phyloP scores from a whole-genome alignment of 1,139 yeast genomes.

The Nakaseomyces sp. region DNA sequence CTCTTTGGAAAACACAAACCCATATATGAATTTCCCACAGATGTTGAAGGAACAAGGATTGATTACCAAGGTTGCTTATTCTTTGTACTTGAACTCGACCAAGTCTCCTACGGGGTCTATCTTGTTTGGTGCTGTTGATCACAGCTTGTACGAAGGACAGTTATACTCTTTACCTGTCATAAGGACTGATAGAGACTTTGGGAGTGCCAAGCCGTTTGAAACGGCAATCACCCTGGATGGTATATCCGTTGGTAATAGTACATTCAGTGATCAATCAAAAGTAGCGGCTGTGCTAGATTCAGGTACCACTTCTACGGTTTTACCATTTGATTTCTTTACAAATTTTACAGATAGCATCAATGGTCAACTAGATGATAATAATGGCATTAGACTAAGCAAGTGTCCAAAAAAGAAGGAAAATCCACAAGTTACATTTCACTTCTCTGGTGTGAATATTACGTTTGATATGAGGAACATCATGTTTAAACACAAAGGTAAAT shows the following conservation, averaged over 20 bases:
- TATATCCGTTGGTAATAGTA: conserved; percentile 29
- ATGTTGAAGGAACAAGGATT: conserved; percentile 42
- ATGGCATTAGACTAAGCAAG: conserved; percentile 14
- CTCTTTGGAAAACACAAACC: conserved; percentile 11
- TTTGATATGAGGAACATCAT: conserved; percentile 40
- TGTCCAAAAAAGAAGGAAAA: conserved; percentile 27
- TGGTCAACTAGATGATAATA: conserved; percentile 31
- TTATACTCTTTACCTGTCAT: conserved; percentile 37
- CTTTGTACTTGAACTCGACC: conserved; percentile 38
- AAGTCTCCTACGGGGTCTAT: conserved; percentile 35
- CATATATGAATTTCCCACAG: conserved; percentile 46
- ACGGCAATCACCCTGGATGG: conserved; percentile 31
- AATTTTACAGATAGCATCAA: conserved; percentile 34
- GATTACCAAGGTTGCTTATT: conserved; percentile 43
- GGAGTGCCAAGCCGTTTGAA: conserved; percentile 19
- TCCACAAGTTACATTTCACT: conserved; percentile 35
- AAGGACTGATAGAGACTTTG: conserved; percentile 26
- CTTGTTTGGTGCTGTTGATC: conserved; percentile 48
- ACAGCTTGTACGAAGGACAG: conserved; percentile 39
- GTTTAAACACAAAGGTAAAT: conserved; percentile 15
- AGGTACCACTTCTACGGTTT: conserved; percentile 54
- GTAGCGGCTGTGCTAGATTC: conserved; percentile 51
- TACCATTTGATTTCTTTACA: conserved; percentile 37
- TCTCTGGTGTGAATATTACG: conserved; percentile 43
- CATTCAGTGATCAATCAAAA: conserved; percentile 20